phyloP scores from a whole-genome alignment of 805 yeast species.

The Candida adriatica region DNA sequence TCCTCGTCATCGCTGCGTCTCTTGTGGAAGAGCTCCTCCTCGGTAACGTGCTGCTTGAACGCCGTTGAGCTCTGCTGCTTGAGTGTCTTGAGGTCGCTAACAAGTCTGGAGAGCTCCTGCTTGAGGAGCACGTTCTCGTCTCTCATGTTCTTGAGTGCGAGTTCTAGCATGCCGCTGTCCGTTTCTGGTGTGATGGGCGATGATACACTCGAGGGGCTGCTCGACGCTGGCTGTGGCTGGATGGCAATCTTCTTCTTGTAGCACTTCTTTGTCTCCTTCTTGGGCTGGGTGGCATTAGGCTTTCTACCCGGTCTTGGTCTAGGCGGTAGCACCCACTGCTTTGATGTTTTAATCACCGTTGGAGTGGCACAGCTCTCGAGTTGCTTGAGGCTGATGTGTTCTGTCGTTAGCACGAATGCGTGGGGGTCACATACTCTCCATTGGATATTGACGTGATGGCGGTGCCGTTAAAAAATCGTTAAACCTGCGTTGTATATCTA shows the following conservation, averaged over 20 bases:
- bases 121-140: conserved; percentile 39
- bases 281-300: conserved; percentile 62
- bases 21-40: conserved; percentile 15
- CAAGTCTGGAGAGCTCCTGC: conserved; percentile 37
- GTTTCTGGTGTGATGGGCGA: conserved; percentile 15
- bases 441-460: too few relatives aligned
- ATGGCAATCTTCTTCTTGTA: conserved; percentile 12
- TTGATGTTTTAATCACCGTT: conserved; percentile 48
- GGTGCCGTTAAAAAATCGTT: too few relatives aligned
- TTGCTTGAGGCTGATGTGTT: conserved; percentile 10
- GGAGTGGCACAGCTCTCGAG: conserved; percentile 13
- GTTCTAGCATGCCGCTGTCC: conserved; percentile 22
- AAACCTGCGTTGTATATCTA: too few relatives aligned
- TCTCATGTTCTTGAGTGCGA: conserved; percentile 34
- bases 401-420: conserved; percentile 1
- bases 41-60: conserved; percentile 2
- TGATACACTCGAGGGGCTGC: conserved; percentile 1
- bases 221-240: conserved; percentile 6
- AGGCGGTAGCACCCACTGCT: conserved; percentile 80
- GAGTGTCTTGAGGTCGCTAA: conserved; percentile 34
- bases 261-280: conserved; percentile 26
- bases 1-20: conserved; percentile 17
- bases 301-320: conserved; percentile 70
- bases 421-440: too few relatives aligned
- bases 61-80: conserved; percentile 1